These are phyloP conservation scores for Beauveria brongniartii DNA, from an alignment of 2,329 filamentous ascomycete genomes.

Conservation along the genomic window DNA sequence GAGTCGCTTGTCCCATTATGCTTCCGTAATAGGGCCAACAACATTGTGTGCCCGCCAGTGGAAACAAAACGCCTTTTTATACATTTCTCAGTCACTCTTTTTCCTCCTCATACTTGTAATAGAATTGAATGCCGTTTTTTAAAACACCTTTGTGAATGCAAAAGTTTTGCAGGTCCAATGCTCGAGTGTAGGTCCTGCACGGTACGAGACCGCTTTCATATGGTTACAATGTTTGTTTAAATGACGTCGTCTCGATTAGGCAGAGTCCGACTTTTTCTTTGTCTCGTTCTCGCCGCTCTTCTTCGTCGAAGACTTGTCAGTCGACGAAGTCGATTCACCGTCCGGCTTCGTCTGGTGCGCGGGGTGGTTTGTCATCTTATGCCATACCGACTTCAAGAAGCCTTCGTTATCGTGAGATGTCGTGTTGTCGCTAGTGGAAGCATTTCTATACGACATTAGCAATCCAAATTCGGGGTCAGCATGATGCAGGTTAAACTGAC, in stretches of 20 bases:
- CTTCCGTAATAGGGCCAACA: background rate
- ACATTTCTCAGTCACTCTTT: background rate
- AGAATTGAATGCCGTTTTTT: slow-evolving; percentile 4
- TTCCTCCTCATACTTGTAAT: background rate
- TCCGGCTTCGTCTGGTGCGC: slow-evolving; percentile 38
- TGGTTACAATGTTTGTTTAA: background rate
- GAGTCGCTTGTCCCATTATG: background rate
- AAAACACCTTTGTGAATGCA: slow-evolving; percentile 11
- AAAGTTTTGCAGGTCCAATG: background rate
- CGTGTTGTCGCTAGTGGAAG: slow-evolving; percentile 19
- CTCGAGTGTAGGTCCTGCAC: background rate
- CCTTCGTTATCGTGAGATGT: slow-evolving; percentile 70
- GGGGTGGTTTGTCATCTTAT: slow-evolving; percentile 75
- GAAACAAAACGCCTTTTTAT: slow-evolving; percentile 4
- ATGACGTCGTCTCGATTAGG: background rate
- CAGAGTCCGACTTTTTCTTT: slow-evolving; percentile 14
- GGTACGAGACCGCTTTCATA: background rate
- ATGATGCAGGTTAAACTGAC: background rate
- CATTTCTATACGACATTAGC: slow-evolving; percentile 2
- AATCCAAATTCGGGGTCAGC: background rate
- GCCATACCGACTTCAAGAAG: slow-evolving; percentile 89
- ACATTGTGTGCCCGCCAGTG: background rate
- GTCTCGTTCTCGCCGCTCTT: slow-evolving; percentile 18
- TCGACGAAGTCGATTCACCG: slow-evolving; percentile 17
- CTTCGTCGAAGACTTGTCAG: slow-evolving; percentile 8